A percentile compares a stretch with the other conserved stretches of the same genome.
Evolutionary conservation across 163 green algal genomes (phyloP).

Genomic region (Trebouxia gelatinosa): DNA sequence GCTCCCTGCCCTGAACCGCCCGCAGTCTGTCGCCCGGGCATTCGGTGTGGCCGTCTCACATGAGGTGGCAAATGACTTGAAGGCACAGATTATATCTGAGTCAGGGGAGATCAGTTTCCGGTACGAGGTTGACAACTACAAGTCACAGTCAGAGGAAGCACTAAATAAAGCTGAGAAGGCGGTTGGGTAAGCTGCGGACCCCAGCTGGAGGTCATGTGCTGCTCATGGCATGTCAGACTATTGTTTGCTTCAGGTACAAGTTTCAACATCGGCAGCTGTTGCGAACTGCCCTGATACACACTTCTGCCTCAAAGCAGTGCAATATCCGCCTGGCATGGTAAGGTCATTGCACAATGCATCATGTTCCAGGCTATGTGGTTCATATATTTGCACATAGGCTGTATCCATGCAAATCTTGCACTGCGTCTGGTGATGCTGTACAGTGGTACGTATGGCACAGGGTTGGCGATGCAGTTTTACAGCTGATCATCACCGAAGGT

Average conservation of each 20-base stretch:
- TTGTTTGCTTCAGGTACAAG: neutral
- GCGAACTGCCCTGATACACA: neutral
- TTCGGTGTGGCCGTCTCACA: neutral
- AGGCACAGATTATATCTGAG: neutral
- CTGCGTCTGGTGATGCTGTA: neutral
- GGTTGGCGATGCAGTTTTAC: slow-evolving; percentile 12
- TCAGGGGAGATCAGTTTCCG: neutral
- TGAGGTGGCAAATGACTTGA: neutral
- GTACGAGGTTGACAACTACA: slow-evolving; percentile 11
- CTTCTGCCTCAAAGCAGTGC: neutral
- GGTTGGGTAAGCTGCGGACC: neutral
- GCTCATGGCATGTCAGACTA: too few species aligned
- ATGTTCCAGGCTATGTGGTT: neutral
- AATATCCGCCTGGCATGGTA: slow-evolving; percentile 5
- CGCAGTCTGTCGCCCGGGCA: neutral
- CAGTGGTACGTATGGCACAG: too few species aligned
- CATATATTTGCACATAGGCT: neutral
- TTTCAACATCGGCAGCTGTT: slow-evolving; percentile 4
- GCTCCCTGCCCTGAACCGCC: neutral
- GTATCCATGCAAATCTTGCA: neutral
- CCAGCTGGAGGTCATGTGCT: too few species aligned
- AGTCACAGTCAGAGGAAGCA: neutral
- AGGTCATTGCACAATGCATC: neutral
- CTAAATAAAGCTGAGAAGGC: neutral
- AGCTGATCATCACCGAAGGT: neutral